Percentiles rank a stretch among this genome's conserved stretches.
Conservation (phyloP, 2,329 filamentous ascomycete genomes). For the Hypocreales sp. region DNA sequence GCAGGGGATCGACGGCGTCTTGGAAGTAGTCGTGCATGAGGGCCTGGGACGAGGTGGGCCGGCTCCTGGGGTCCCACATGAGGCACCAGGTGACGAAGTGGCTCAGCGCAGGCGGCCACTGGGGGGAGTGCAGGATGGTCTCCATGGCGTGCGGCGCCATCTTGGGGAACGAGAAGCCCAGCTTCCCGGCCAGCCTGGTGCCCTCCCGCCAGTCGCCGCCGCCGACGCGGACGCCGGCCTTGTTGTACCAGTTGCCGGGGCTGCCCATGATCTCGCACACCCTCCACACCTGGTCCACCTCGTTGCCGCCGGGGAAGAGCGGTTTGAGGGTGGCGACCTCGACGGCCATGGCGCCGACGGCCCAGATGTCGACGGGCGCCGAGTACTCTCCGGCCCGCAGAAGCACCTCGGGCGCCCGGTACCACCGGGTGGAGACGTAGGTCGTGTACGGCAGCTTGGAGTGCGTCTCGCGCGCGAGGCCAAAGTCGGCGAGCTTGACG, state of each 20-base stretch:
- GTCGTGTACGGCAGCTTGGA: slow-evolving; percentile 95
- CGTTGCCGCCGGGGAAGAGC: slow-evolving; percentile 91
- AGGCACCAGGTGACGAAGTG: slow-evolving; percentile 97
- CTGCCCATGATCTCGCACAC: slow-evolving; percentile 99
- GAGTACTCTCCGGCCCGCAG: slow-evolving; percentile 92
- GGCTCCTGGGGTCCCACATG: slow-evolving; percentile 92
- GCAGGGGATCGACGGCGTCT: slow-evolving; percentile 80
- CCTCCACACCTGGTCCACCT: slow-evolving; percentile 97
- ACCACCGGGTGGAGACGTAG: slow-evolving; percentile 97
- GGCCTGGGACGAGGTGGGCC: slow-evolving; percentile 88
- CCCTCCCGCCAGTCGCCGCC: slow-evolving; percentile 97
- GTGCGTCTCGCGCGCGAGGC: slow-evolving; percentile 90
- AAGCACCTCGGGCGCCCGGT: slow-evolving; percentile 88
- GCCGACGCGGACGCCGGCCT: slow-evolving; percentile 70
- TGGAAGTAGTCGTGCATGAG: slow-evolving; percentile 87
- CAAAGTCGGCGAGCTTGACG: slow-evolving; percentile 97
- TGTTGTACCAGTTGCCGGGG: slow-evolving; percentile 96
- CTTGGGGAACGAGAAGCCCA: slow-evolving; percentile 97
- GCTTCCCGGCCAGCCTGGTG: slow-evolving; percentile 78
- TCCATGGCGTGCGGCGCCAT: slow-evolving; percentile 98
- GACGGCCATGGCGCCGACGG: slow-evolving; percentile 94
- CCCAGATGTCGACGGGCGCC: slow-evolving; percentile 96
- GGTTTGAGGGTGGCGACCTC: slow-evolving; percentile 95
- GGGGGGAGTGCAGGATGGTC: slow-evolving; percentile 74
- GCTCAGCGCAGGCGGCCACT: slow-evolving; percentile 79